Evolutionary conservation across 805 yeast species (phyloP), one percentile per base, ranked within the genome.

Genomic region (Candida sonorensis): DNA sequence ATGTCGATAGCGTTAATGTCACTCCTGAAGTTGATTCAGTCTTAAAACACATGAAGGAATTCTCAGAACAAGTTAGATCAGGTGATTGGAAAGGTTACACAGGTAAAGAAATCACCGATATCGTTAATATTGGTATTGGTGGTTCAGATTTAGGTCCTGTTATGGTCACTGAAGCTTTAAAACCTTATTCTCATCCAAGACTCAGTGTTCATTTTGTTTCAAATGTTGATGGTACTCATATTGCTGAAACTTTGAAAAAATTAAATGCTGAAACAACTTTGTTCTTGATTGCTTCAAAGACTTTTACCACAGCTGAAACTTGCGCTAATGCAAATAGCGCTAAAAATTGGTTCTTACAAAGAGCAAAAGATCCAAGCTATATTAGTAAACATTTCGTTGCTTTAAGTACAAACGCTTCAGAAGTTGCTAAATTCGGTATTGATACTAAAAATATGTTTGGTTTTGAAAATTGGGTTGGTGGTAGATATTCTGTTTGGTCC

Each of bases 401-500:
- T 37, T 72, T 92, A 47, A 85, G 95, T 41, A 92, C 98, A 43
- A 92, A 92, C 62, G 94, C 85, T 40, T 65, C 63, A 32, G 97
- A 83, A 64, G 99, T 92, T 44, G 72, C 80, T 53, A 83, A 85
- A 67, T 92, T 92, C 53, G 99, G 99, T 56, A 92, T 92, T 49
- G 97, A 92, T 69, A 77, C 96, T 59, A 81, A 77, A 61, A 92
- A 92, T 73, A 92, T 92, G 99, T 92, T 92, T 64, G 97, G 94
- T 44, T 92, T 92, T 55, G 96, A 88, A 62, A 81, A 69, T 67
- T 92, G 98, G 98, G 99, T 92, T 45, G 99, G 99, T 57, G 99
- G 99, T 59, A 82, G 99, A 66, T 92, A 92, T 79, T 92, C 98
- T n/a, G 98, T 92, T 41, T 92, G 99, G 99, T 84, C 95, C 26